Evolutionary conservation across 192 early-diverging fungal species (phyloP), one percentile per base, ranked within the genome.

Genomic region (Dispira parvispora): DNA sequence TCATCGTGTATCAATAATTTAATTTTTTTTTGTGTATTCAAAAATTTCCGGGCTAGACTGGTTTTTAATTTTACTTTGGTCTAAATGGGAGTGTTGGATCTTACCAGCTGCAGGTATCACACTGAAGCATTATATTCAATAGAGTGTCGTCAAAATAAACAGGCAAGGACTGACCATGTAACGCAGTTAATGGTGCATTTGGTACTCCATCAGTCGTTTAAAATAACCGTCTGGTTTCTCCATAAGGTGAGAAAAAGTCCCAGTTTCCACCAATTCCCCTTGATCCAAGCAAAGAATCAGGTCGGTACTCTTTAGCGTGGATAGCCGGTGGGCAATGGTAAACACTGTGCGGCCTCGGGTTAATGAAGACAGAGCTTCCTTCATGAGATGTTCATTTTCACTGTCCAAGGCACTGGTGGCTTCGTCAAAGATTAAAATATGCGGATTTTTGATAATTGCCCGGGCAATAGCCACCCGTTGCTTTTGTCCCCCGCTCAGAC

Each of bases 271-370:
- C 21, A 90, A 78, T 0, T 55, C 23, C 0, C 86, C 90, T 20
- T 63, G 53, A 23, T 86, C 76, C 67, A 79, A 69, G 32, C 82
- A 88, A 67, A 83, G 64, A 32, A 91, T 85, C 27, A 68, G 6
- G 63, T 91, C 88, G 56, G 82, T 86, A 57, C 78, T 78, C 69
- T 84, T 83, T 67, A 91, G 85, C 8, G 32, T 38, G 6, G 32
- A 38, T 38, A 38, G 6, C 32, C 32, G 32, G 6, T 38, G 32
- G 6, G 32, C 32, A 38, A 38, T 38, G 32, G 6, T 6, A 38
- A 38, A 4, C 3, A 6, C 6, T 1, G 32, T 38, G 3, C 32
- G 32, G 6, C 6, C 6, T 6, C 6, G 32, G 6, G 32, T 4
- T 38, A 6, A 1, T 6, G 3, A 4, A 6, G 1, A 1, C 32